Evolutionary conservation across 345 rosid genomes (phyloP), one percentile per base, ranked within the genome.

Genomic region (Luvunga scandens): DNA sequence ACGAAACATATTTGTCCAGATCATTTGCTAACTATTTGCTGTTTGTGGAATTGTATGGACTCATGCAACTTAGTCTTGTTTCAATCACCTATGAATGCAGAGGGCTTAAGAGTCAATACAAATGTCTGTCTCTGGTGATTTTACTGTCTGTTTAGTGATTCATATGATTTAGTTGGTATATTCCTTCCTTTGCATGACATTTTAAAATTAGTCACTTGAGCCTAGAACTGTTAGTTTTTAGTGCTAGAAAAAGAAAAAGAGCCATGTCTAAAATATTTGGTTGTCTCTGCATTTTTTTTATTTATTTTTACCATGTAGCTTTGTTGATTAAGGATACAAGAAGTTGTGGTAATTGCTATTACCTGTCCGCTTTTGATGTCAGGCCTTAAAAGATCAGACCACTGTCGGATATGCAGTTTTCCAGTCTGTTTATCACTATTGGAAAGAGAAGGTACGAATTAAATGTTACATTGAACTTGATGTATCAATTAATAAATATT

Each of bases 381-480:
- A 96, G 99, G 98, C 93, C 39, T 70, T 94, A 85, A 38, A 38
- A 38, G 42, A 38, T 38, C 42, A 38, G 42, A 87, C 89, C 66
- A 75, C 89, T 66, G 71, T 87, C 77, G 88, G 83, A 83, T 84
- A 86, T 89, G 88, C 90, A 61, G 88, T 90, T 68, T 86, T 91
- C 67, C 95, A 92, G 83, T 87, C 90, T 69, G 91, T 92, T 75
- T 97, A 84, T 85, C 82, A 77, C 87, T 97, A 91, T 76, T 97
- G 99, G 99, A 94, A 89, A 86, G 90, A 94, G 12, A 97, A 97
- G 99, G 98, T 94, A 80, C 61, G 79, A 72, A 45, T 63, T 55
- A 24, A 82, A 38, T 33, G 34, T 50, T 34, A 38, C 24, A 62
- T 25, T 31, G 65, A 28, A 39, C 1, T 12, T 34, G 65, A 57